Evolutionary conservation across 495 filamentous ascomycete species (phyloP).

Genomic region (Patellaria atrata): DNA sequence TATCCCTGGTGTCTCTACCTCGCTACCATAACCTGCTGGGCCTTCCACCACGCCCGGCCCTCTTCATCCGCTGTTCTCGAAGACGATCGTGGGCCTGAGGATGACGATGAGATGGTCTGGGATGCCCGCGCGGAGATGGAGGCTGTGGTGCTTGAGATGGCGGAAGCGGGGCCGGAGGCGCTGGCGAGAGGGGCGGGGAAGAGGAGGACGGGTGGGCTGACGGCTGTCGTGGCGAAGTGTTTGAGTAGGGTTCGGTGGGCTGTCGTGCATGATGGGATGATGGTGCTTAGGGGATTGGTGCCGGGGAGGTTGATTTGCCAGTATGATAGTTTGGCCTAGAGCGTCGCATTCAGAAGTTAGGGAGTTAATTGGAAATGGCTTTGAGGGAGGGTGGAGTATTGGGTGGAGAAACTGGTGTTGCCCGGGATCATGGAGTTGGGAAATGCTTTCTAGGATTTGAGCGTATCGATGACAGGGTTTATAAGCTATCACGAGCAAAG

Average conservation of each 20-base stretch:
- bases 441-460: too few relatives aligned
- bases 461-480: too few relatives aligned
- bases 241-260: constrained; percentile 41
- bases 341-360: too few relatives aligned
- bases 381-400: too few relatives aligned
- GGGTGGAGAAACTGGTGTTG: too few relatives aligned
- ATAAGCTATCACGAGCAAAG: too few relatives aligned
- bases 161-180: constrained; percentile 17
- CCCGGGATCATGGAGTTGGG: too few relatives aligned
- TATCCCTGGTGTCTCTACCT: constrained; percentile 45
- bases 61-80: background rate
- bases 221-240: constrained; percentile 36
- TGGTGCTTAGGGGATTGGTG: constrained; percentile 32
- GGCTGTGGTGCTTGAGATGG: constrained; percentile 24
- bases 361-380: too few relatives aligned
- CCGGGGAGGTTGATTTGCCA: constrained; percentile 13
- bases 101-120: constrained; percentile 31
- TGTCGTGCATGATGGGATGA: constrained; percentile 42
- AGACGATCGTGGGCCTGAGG: constrained; percentile 1
- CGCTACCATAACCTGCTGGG: constrained; percentile 38
- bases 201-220: constrained; percentile 25
- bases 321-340: constrained; percentile 2
- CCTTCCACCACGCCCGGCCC: constrained; percentile 29
- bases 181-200: constrained; percentile 18
- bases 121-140: constrained; percentile 30